Base-by-base conservation (phyloP, 2,329 filamentous ascomycete genomes). In the Cephalotrichum gorgonifer region DNA sequence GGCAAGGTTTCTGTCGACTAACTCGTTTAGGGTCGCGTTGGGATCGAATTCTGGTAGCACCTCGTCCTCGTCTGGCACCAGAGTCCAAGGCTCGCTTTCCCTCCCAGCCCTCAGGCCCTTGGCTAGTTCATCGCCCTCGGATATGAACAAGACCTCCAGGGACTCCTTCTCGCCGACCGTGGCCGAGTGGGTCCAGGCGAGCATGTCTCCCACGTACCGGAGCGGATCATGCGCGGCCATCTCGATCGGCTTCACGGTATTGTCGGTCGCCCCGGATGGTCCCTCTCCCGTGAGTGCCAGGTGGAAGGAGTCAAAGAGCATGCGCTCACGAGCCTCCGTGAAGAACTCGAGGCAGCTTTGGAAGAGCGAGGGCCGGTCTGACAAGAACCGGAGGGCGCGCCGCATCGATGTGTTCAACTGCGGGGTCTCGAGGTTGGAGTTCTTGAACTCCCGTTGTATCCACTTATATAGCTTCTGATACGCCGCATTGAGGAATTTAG, bases 401-500 rank as follows among this genome's bases (percentile, higher is more conserved):
- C 91, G 79, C 53, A 98, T 90, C 0, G 87, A 83, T 20, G 83
- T 78, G 60, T 86, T 90, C 62, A 97, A 90, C 58, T 95, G 90
- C 1, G 90, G 90, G 56, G 94, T 95, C 60, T 98, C 93, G 8
- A 97, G 76, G 62, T 97, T 94, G 46, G 97, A 69, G 0, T 83
- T 84, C 63, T 90, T 95, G 68, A 98, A 94, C 58, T 96, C 89
- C 51, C 86, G 83, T 62, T 96, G 90, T 20, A 95, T 83, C 91
- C 91, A 98, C 57, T 88, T 83, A 66, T 95, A 96, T 3, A 98
- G 76, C 62, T 96, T 98, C 62, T 98, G 91, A 57, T 93, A 98
- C 5, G 88, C 91, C 15, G 83, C 76, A 59, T 95, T 93, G 45
- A 98, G 75, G 53, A 88, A 81, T 51, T 88, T 88, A 0, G 89